Conservation (phyloP, 1,284 basidiomycete species). For the Heliocybe sulcata region DNA sequence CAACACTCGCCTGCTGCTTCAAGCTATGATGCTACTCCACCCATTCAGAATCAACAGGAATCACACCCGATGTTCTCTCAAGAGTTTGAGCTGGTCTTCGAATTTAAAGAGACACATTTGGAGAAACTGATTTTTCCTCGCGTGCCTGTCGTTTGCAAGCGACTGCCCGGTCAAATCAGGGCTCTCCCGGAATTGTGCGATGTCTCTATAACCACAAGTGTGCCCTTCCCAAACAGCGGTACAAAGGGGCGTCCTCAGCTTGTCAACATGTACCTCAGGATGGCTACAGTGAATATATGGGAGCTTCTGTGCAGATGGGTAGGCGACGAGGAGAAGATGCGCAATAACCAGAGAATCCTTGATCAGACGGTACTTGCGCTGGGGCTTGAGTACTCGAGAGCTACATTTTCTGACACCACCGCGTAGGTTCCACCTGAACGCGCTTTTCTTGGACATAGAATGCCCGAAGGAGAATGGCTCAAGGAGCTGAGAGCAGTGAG, state of each 20-base stretch:
- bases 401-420: conserved; percentile 9
- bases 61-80: conserved; percentile 14
- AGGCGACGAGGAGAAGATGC: conserved; percentile 39
- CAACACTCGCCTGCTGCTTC: conserved; percentile 5
- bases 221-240: conserved; percentile 22
- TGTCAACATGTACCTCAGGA: conserved; percentile 39
- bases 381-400: conserved; percentile 3
- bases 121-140: conserved; percentile 64
- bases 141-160: conserved; percentile 41
- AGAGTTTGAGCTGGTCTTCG: conserved; percentile 62
- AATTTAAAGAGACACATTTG: conserved; percentile 53
- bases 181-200: conserved; percentile 9
- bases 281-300: conserved; percentile 37
- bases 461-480: conserved; percentile 47
- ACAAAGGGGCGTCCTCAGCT: conserved; percentile 24
- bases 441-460: conserved; percentile 48
- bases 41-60: conserved; percentile 1
- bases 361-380: conserved; percentile 35
- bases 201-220: conserved; percentile 29
- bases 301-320: conserved; percentile 51
- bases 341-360: conserved; percentile 34
- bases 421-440: conserved; percentile 30
- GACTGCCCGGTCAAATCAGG: conserved; percentile 12
- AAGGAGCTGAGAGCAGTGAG: conserved; percentile 51
- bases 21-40: neutral